Base-by-base conservation (phyloP, 352 stramenopile species). In the Phytophthora sojae region DNA sequence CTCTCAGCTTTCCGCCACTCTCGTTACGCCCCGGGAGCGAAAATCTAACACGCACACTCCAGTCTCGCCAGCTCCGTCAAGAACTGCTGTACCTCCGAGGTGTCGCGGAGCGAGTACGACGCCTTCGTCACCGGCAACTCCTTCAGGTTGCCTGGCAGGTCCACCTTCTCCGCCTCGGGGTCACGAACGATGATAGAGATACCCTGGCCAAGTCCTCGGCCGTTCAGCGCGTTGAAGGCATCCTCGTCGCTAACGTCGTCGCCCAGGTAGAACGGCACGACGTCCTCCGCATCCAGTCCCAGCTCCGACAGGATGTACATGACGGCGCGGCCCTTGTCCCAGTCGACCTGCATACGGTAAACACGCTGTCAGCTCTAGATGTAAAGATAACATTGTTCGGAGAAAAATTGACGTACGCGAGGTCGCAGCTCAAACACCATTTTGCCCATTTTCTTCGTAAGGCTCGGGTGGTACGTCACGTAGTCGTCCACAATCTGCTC, bases 401-500 rank as follows among this genome's bases (percentile, higher is more conserved):
- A 8, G n/a, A 21, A 0, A 15, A 15, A 4, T 11, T n/a, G 12
- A 57, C 71, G 54, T 70, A 82, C 75, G 25, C 64, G 68, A 59
- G 88, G 85, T 37, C 86, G 81, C 57, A 96, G 71, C 61, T 94
- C 87, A 49, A 93, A 95, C 4, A 96, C 87, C 77, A 91, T 87
- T 56, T 94, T 94, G 63, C 83, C 85, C 75, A 84, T 79, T 73
- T 86, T 89, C 68, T 91, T 89, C 35, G 79, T 80, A 7, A 91
- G 75, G 37, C 62, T 79, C 19, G 79, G 77, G 49, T 86, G 68
- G 14, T 68, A 76, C 11, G 54, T 54, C 25, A 88, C 61, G 69
- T 95, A 98, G 57, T 69, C 71, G 55, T 97, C 85, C 11, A 99
- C 81, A 49, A 99, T 98, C 9, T 82, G 71, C 35, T 91, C 77